Percentiles rank a stretch among this genome's conserved stretches.
These are phyloP conservation scores for Fusarium liriodendri DNA, from an alignment of 2,329 filamentous ascomycete genomes.

Conservation along the genomic window DNA sequence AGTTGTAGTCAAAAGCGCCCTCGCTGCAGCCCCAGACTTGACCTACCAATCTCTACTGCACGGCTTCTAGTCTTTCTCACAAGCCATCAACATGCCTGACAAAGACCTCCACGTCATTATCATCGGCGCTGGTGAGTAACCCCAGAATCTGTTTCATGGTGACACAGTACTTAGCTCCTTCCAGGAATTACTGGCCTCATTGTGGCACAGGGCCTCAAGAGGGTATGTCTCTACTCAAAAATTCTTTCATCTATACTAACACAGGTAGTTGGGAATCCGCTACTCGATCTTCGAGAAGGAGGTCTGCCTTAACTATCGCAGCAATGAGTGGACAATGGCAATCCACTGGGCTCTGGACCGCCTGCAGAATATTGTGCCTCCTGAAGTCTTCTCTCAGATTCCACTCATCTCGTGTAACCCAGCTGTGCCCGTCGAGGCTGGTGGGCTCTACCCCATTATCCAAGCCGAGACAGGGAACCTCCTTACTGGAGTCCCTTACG, in stretches of 20 bases:
- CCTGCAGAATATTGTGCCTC: conserved; percentile 29
- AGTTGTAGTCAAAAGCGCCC: not conserved
- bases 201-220: conserved; percentile 32
- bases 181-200: conserved; percentile 34
- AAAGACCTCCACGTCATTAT: conserved; percentile 33
- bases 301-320: conserved; percentile 32
- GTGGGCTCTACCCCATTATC: conserved; percentile 37
- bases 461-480: conserved; percentile 34
- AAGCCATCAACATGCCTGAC: conserved; percentile 17
- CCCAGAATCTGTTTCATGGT: too few relatives aligned
- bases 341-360: conserved; percentile 36
- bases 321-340: conserved; percentile 42
- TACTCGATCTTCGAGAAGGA: conserved; percentile 38
- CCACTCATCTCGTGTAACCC: conserved; percentile 37
- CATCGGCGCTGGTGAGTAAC: conserved; percentile 29
- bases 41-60: not conserved
- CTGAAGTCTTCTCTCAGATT: conserved; percentile 26
- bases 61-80: not conserved
- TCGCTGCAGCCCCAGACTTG: not conserved
- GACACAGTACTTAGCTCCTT: not conserved
- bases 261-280: conserved; percentile 10
- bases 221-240: not conserved
- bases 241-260: not conserved
- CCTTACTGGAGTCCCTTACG: conserved; percentile 32
- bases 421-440: conserved; percentile 29